phyloP scores from a whole-genome alignment of 2,329 filamentous ascomycete species.

The Fusarium sp. region DNA sequence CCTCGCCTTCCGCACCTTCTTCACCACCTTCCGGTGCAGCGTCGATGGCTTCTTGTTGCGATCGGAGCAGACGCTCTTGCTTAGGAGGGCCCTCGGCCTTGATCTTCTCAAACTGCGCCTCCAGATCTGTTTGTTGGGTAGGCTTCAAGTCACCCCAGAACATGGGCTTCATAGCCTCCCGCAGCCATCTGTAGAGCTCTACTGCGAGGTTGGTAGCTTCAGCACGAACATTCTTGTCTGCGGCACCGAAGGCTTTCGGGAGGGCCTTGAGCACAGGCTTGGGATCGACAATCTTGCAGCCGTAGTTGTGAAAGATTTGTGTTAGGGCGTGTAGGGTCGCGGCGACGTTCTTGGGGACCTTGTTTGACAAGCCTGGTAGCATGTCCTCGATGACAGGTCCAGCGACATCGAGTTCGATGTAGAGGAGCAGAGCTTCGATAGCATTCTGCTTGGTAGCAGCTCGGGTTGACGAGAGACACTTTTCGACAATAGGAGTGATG shows the following conservation, averaged over 20 bases:
- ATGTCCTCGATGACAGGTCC: conserved; percentile 92
- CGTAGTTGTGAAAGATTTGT: conserved; percentile 91
- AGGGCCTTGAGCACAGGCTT: conserved; percentile 90
- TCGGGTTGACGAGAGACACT: conserved; percentile 88
- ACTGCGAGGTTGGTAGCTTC: conserved; percentile 92
- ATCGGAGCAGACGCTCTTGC: conserved; percentile 88
- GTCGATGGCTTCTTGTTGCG: conserved; percentile 87
- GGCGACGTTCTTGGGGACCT: conserved; percentile 88
- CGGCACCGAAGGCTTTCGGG: conserved; percentile 93
- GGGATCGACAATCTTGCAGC: conserved; percentile 92
- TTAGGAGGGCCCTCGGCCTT: conserved; percentile 89
- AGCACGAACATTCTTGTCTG: conserved; percentile 97
- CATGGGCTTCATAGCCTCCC: conserved; percentile 97
- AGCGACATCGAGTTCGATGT: conserved; percentile 89
- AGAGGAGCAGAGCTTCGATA: conserved; percentile 86
- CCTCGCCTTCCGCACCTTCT: conserved; percentile 69
- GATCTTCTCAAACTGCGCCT: conserved; percentile 93
- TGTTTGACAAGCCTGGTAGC: conserved; percentile 84
- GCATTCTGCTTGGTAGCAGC: conserved; percentile 90
- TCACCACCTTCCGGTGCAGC: conserved; percentile 71
- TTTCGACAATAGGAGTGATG: conserved; percentile 86
- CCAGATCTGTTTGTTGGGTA: conserved; percentile 93
- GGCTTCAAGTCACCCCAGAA: conserved; percentile 97
- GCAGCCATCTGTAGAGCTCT: conserved; percentile 96
- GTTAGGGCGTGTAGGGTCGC: conserved; percentile 80